Base-by-base conservation (phyloP, 108 stramenopile genomes). In the Aurantiochytrium sp. region DNA sequence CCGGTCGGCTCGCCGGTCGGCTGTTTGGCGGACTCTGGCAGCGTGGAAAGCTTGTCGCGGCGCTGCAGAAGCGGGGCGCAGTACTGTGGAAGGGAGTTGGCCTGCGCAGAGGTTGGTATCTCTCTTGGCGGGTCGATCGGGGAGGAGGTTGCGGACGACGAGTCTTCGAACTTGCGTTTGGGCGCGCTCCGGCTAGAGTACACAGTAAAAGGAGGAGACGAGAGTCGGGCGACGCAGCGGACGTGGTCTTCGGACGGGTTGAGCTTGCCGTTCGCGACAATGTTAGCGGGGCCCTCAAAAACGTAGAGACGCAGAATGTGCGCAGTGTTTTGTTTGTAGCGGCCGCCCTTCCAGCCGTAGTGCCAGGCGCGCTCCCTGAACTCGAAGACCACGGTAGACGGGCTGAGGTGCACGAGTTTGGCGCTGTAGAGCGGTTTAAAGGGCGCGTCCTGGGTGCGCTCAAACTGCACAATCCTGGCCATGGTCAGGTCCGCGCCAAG, bases 111-210 rank as follows among this genome's bases (percentile, higher is more conserved):
- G n/a, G n/a, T n/a, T n/a, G n/a, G n/a, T n/a, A n/a, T n/a, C n/a
- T n/a, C n/a, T n/a, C n/a, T n/a, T n/a, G n/a, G n/a, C n/a, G n/a
- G n/a, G n/a, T n/a, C n/a, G n/a, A n/a, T n/a, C n/a, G n/a, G n/a
- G n/a, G n/a, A n/a, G n/a, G n/a, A n/a, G n/a, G n/a, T n/a, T n/a
- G n/a, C n/a, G n/a, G n/a, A n/a, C n/a, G n/a, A n/a, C n/a, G n/a
- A n/a, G n/a, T n/a, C n/a, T n/a, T n/a, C n/a, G n/a, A n/a, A n/a
- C n/a, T 52, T 17, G 17, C 15, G 50, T 24, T 22, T 27, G 45
- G 73, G 73, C 27, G 45, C 73, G 73, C 73, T 81, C n/a, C 73
- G 73, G 30, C 73, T 81, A n/a, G 73, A 81, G 24, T 81, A 81
- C 45, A 81, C 45, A 12, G 73, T 81, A 24, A 81, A 81, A n/a